Evolutionary conservation across 73 alveolate genomes (phyloP).

Genomic region (Uronychia binucleata): DNA sequence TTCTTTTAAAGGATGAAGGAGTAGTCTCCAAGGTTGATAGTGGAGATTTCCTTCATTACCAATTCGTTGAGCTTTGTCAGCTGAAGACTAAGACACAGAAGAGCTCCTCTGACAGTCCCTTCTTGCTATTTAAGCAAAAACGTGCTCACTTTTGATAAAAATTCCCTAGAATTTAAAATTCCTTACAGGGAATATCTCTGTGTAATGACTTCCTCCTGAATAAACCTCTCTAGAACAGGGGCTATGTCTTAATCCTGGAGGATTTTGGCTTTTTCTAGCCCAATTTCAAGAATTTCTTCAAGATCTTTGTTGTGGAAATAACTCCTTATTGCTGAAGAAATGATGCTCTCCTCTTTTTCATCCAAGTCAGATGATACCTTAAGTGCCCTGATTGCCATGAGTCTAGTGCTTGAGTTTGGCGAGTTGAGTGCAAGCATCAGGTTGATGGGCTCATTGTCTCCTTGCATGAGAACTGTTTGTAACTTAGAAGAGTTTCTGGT

Average conservation of each 20-base stretch:
- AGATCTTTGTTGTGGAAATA: not conserved
- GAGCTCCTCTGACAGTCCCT: not conserved
- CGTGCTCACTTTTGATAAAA: not conserved
- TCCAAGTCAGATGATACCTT: not conserved
- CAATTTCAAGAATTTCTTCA: not conserved
- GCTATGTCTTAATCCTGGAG: not conserved
- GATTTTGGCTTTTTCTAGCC: not conserved
- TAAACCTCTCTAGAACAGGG: not conserved
- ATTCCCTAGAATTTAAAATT: not conserved
- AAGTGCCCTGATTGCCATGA: not conserved
- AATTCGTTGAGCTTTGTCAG: not conserved
- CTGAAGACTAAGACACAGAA: not conserved
- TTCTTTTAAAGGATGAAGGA: not conserved
- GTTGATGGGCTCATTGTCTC: not conserved
- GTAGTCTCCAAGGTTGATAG: not conserved
- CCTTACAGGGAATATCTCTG: not conserved
- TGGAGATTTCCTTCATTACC: too few species aligned
- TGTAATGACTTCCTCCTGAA: not conserved
- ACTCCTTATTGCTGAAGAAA: not conserved
- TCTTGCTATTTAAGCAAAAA: not conserved
- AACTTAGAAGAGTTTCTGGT: not conserved
- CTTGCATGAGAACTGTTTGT: not conserved
- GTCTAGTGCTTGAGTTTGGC: not conserved
- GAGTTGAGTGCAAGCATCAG: not conserved
- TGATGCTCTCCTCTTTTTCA: not conserved